Base-by-base conservation (phyloP, 179 eudicot species). In the Pouteria campechiana region DNA sequence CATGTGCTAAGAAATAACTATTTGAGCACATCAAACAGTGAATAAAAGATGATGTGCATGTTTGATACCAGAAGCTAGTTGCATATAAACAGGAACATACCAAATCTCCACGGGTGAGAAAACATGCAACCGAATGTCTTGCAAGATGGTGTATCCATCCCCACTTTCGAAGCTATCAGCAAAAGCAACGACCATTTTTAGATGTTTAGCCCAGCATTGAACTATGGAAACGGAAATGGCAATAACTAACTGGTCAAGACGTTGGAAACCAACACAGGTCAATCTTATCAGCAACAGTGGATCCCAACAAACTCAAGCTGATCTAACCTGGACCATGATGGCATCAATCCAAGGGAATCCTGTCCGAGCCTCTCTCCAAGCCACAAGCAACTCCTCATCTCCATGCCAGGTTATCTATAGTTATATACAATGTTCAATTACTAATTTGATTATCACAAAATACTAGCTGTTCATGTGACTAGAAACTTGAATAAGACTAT, bases 61-160 rank as follows among this genome's bases (percentile, higher is more conserved):
- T n/a, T n/a, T n/a, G n/a, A n/a, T n/a, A n/a, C n/a, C n/a, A n/a
- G n/a, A n/a, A n/a, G n/a, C n/a, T n/a, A n/a, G n/a, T n/a, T n/a
- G n/a, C n/a, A n/a, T n/a, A n/a, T n/a, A n/a, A n/a, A n/a, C n/a
- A 46, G 50, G 19, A 20, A 35, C 42, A 25, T 64, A 84, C 97
- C 74, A 88, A 55, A 61, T 88, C 97, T 45, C 95, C 95, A 18
- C 97, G 92, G 39, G 97, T 84, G 32, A 88, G 70, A 60, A 88
- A 88, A 32, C 97, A 88, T 37, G 97, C 95, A 44, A 88, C 97
- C 58, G 73, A 75, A 50, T 88, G 97, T 32, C 95, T 75, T 37
- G 95, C 93, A 59, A 84, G 90, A 64, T 84, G 97, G 71, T 88
- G 97, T 82, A 88, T 88, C 97, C 97, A 88, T 11, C 97, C 97